These are phyloP conservation scores for Thinopyrum obtusiflorum DNA, from an alignment of 202 grass and related monocot genomes.

Conservation along the genomic window DNA sequence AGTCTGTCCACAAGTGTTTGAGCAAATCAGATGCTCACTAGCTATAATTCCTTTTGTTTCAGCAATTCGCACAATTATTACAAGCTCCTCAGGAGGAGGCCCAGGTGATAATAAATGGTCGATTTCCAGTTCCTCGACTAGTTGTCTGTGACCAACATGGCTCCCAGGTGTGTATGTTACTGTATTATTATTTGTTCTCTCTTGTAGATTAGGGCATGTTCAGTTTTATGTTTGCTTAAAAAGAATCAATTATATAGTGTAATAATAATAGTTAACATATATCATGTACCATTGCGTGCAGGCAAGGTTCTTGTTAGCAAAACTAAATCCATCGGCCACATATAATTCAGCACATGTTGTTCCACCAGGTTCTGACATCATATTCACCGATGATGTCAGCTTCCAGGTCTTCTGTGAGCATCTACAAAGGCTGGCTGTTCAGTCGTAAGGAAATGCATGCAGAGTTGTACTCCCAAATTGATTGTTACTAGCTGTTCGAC, in stretches of 20 bases:
- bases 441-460: conserved; percentile 63
- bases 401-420: conserved; percentile 99
- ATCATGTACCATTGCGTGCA: conserved; percentile 31
- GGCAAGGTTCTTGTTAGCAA: conserved; percentile 97
- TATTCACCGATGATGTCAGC: conserved; percentile 97
- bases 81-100: conserved; percentile 89
- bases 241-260: too few relatives aligned
- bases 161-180: conserved; percentile 66
- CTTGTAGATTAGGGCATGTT: not conserved
- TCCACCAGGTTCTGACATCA: conserved; percentile 86
- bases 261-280: not conserved
- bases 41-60: conserved; percentile 12
- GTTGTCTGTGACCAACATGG: conserved; percentile 98
- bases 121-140: conserved; percentile 94
- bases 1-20: not conserved
- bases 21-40: conserved; percentile 7
- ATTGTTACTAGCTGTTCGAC: conserved; percentile 8
- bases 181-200: not conserved
- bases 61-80: conserved; percentile 90
- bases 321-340: conserved; percentile 90
- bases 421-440: conserved; percentile 92
- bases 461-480: conserved; percentile 33
- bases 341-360: conserved; percentile 85
- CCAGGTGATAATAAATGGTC: conserved; percentile 73
- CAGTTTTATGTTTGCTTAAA: not conserved